Base-by-base conservation (phyloP, 768 basidiomycete species). In the Kwoniella newhampshirensis region DNA sequence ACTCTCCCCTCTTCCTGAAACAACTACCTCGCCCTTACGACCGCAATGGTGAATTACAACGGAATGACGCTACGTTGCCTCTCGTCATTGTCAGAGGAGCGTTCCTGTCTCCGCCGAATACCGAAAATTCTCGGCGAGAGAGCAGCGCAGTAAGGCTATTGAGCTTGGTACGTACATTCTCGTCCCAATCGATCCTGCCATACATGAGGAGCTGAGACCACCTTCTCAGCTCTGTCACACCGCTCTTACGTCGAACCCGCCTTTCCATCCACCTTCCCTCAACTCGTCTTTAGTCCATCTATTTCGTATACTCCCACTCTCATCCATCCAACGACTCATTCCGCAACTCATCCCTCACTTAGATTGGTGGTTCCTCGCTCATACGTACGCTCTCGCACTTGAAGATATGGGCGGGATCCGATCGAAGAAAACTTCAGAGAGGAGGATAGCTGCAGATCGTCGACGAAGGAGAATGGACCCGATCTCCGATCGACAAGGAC, bases 331-430 rank as follows among this genome's bases (percentile, higher is more conserved):
- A 15, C 21, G 15, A 25, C 41, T 56, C 25, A 42, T 17, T 4
- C 25, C 12, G 23, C 23, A 20, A 21, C 25, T 45, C 11, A 9
- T 4, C 26, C 5, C 21, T 4, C 18, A 21, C 37, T 36, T 18
- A 32, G 56, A n/a, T 11, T 45, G 43, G 30, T 25, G 42, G 17
- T 27, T 52, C 9, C 20, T 60, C 43, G 28, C 58, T 1, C 65
- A 70, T 51, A 13, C 63, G 18, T 25, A 48, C 36, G 36, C 51
- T 4, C 23, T 62, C 15, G 27, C 28, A 13, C 39, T 70, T 2
- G 68, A 70, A 42, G 66, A 67, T 41, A 25, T 64, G 15, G 63
- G 32, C 2, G 64, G 60, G 1, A 37, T 61, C 11, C 30, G 67
- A 28, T 21, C 9, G 17, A 40, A 6, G 26, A 57, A 57, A 36